Conservation (phyloP, 1,284 basidiomycete species). For the Acaromyces ingoldii region DNA sequence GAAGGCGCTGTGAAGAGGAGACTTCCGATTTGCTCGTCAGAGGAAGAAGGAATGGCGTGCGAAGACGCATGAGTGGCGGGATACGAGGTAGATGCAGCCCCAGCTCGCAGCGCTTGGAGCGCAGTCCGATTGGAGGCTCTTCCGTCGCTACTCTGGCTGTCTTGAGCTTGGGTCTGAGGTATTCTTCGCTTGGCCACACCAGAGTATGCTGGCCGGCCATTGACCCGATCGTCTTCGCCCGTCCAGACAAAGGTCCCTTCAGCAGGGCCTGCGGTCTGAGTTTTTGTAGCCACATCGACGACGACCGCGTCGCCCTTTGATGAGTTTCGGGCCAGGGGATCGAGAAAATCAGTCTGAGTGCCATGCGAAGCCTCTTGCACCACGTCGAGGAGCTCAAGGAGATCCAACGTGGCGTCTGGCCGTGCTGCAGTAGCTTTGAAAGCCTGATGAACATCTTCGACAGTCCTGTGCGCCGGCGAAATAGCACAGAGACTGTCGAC, state of each 20-base stretch:
- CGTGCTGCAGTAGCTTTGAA: slow-evolving; percentile 38
- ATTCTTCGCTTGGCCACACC: not conserved
- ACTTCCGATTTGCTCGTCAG: not conserved
- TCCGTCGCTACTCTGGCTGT: too few species aligned
- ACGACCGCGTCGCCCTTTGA: slow-evolving; percentile 17
- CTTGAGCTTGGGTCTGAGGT: too few species aligned
- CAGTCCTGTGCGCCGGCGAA: slow-evolving; percentile 9
- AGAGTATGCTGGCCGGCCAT: not conserved
- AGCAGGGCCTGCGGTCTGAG: slow-evolving; percentile 13
- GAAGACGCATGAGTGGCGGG: not conserved
- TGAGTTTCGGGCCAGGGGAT: too few species aligned
- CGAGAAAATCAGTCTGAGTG: slow-evolving; percentile 27
- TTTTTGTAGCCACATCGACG: slow-evolving; percentile 8
- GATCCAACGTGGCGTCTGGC: slow-evolving; percentile 41
- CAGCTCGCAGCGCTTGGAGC: not conserved
- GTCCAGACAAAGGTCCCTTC: slow-evolving; percentile 13
- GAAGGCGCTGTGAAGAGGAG: not conserved
- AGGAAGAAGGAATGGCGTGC: too few species aligned
- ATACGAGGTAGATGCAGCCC: not conserved
- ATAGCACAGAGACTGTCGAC: slow-evolving; percentile 24
- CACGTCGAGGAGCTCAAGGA: slow-evolving; percentile 32
- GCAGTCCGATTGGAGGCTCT: not conserved
- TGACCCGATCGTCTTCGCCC: not conserved
- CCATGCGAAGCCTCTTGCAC: slow-evolving; percentile 22
- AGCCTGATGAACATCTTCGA: slow-evolving; percentile 15